Evolutionary conservation across 1,139 yeast species (phyloP), one percentile per base, ranked within the genome.

Genomic region (Debaryomycetaceae sp.): DNA sequence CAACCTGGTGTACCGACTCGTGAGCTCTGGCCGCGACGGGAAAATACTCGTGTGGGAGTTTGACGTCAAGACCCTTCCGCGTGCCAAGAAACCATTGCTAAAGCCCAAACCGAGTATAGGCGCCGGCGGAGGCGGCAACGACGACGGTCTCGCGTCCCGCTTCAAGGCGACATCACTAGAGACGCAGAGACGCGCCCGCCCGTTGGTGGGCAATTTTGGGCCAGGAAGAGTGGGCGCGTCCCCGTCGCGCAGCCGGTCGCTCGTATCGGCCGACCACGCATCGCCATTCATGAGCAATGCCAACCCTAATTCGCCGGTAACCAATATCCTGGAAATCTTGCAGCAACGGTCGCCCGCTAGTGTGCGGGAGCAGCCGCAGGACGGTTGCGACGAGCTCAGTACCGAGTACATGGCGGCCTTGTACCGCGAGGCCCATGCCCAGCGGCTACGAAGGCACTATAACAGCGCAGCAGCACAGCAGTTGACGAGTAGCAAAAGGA

Each of bases 1-100:
- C 27, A 35, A 32, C 15, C 52, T 48, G 32, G 48, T 52, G 13
- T 81, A 81, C 47, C 62, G 78, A 32, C 50, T 81, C 22, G 71
- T 79, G 2, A 65, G 80, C 25, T 76, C 76, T 34, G 86, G 87
- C 2, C 77, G 69, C 41, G 93, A 81, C 45, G 85, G 86, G 1
- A 64, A 66, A 32, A 53, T 80, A 6, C 51, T 77, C 22, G 55
- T 78, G 19, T 81, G 87, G 83, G 92, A 81, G 41, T 77, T 81
- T 47, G 73, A 75, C 30, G 78, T 80, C 25, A 62, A 69, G 41
- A 68, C 76, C 10, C 49, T 79, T 26, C 73, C 77, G 2, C 65
- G 64, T 33, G 51, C 65, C 10, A 69, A 68, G 26, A 28, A 16
- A 25, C 10, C 8, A 7, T 7, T 10, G 20, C 20, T 18, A 10